Conservation (phyloP, 805 yeast genomes). For the Yamadazyma tumulicola region DNA sequence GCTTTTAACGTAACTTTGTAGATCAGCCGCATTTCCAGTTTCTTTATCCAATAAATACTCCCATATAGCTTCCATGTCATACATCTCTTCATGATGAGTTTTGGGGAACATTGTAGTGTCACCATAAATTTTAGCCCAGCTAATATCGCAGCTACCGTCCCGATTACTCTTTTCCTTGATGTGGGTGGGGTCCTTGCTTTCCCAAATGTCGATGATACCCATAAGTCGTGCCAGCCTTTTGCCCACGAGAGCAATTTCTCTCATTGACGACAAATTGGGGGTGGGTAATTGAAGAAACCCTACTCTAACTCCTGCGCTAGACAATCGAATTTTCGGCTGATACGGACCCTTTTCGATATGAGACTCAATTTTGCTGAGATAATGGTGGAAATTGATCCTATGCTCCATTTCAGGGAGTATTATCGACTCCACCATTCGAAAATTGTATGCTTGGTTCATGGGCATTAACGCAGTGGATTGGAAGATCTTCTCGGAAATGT, state of each 20-base stretch:
- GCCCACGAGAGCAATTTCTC: constrained; percentile 28
- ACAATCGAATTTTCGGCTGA: constrained; percentile 25
- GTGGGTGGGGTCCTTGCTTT: constrained; percentile 7
- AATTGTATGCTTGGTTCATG: constrained; percentile 31
- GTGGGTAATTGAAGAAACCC: constrained; percentile 28
- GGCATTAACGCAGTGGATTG: constrained; percentile 13
- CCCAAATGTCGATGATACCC: constrained; percentile 30
- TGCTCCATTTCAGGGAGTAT: constrained; percentile 32
- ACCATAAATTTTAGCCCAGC: constrained; percentile 12
- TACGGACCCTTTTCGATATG: constrained; percentile 35
- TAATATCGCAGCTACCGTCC: constrained; percentile 31
- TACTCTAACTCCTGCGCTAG: constrained; percentile 30
- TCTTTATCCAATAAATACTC: constrained; percentile 22
- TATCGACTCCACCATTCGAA: constrained; percentile 27
- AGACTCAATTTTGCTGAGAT: constrained; percentile 16
- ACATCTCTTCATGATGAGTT: constrained; percentile 22
- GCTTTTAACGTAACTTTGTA: constrained; percentile 2
- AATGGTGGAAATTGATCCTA: constrained; percentile 26
- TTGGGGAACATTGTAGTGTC: constrained; percentile 22
- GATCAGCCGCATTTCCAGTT: neutral
- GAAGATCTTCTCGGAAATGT: constrained; percentile 6
- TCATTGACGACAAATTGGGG: constrained; percentile 15
- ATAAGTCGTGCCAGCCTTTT: constrained; percentile 23
- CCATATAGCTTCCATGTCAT: constrained; percentile 33
- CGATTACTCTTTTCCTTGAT: constrained; percentile 8